phyloP scores from a whole-genome alignment of 2,329 filamentous ascomycete genomes.

The Trichophyton simii region DNA sequence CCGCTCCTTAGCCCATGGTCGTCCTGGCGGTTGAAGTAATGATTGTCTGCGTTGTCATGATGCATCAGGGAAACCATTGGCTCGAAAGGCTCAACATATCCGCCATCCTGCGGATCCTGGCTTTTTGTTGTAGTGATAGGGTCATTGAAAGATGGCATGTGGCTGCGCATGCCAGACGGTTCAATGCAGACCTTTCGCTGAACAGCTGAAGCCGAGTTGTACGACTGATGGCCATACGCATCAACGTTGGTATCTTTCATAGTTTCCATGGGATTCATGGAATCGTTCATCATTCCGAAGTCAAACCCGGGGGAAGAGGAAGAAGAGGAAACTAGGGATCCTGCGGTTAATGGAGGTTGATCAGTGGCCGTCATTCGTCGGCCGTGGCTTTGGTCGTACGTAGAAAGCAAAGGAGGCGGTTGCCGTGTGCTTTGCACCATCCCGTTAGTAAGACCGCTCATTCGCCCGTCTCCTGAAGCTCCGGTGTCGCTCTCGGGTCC shows the following conservation, averaged over 20 bases:
- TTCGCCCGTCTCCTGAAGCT: conserved; percentile 22
- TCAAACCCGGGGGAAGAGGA: conserved; percentile 28
- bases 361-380: conserved; percentile 25
- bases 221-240: conserved; percentile 24
- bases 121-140: conserved; percentile 15
- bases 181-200: conserved; percentile 17
- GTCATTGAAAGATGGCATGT: conserved; percentile 20
- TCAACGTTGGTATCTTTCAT: conserved; percentile 25
- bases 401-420: conserved; percentile 23
- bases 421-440: conserved; percentile 22
- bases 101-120: conserved; percentile 17
- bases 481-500: conserved; percentile 53
- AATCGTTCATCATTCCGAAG: conserved; percentile 26
- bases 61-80: conserved; percentile 22
- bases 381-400: conserved; percentile 24
- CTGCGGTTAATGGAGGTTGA: conserved; percentile 28
- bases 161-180: conserved; percentile 16
- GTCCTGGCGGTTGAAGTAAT: conserved; percentile 19
- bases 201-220: conserved; percentile 16
- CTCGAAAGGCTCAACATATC: conserved; percentile 22
- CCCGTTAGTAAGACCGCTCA: conserved; percentile 21
- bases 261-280: conserved; percentile 30
- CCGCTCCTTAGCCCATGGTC: conserved; percentile 3
- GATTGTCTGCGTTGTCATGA: conserved; percentile 17
- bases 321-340: conserved; percentile 28